Conservation (phyloP, 768 basidiomycete genomes). For the Tulasnella sp. region DNA sequence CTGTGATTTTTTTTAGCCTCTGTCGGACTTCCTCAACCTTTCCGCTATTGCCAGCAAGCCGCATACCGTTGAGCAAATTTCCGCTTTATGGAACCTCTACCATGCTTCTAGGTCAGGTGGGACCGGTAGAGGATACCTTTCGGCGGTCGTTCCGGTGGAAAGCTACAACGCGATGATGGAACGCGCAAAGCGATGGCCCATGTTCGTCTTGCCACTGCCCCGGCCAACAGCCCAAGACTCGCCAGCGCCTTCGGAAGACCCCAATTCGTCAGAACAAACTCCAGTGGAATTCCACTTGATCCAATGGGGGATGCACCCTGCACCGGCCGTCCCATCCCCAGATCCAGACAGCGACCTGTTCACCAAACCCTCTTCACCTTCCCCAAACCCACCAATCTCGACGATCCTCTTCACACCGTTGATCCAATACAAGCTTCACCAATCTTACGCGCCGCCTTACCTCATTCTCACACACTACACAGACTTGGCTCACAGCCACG, state of each 20-base stretch:
- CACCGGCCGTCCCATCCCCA: slow-evolving; percentile 51
- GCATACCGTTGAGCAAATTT: slow-evolving; percentile 65
- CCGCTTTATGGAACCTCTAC: slow-evolving; percentile 81
- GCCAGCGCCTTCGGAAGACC: slow-evolving; percentile 24
- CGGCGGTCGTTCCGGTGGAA: slow-evolving; percentile 66
- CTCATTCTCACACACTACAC: slow-evolving; percentile 88
- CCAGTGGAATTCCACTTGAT: slow-evolving; percentile 72
- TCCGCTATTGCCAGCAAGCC: slow-evolving; percentile 55
- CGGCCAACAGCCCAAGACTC: slow-evolving; percentile 21
- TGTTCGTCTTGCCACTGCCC: slow-evolving; percentile 80
- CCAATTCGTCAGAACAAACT: slow-evolving; percentile 25
- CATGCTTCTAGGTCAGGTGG: slow-evolving; percentile 73
- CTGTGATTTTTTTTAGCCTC: slow-evolving; percentile 45
- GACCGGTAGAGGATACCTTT: slow-evolving; percentile 77
- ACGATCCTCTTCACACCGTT: slow-evolving; percentile 89
- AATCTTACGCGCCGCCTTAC: slow-evolving; percentile 82
- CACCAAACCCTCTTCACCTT: slow-evolving; percentile 42
- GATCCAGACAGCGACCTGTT: slow-evolving; percentile 33
- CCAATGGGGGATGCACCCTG: slow-evolving; percentile 81
- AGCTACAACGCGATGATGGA: slow-evolving; percentile 64
- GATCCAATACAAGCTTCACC: slow-evolving; percentile 83
- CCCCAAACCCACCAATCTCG: slow-evolving; percentile 36
- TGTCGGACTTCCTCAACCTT: slow-evolving; percentile 74
- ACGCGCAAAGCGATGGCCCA: slow-evolving; percentile 57
- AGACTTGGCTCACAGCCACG: slow-evolving; percentile 72